Evolutionary conservation across 495 filamentous ascomycete species (phyloP), one percentile per base, ranked within the genome.

Genomic region (Tuber microsphaerosporum): DNA sequence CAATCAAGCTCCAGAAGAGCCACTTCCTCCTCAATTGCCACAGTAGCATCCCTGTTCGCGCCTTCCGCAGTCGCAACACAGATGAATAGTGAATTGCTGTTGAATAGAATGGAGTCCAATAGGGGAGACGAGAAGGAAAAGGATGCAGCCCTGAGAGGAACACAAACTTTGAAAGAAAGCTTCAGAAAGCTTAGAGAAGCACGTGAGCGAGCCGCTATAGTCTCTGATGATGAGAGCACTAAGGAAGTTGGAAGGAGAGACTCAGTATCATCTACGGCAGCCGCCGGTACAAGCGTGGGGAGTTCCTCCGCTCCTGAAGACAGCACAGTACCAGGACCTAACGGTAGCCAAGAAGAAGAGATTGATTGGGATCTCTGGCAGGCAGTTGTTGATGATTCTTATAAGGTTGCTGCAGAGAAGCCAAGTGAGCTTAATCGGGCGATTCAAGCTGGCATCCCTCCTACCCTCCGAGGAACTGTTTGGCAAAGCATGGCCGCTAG

Each of bases 311-410:
- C 73, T 2, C 68, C 73, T 22, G 39, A 45, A 65, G 56, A 34
- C 4, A 65, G 14, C 14, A 34, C 56, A 65, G 4, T 65, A 34
- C 26, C 26, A 65, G 26, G 56, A 34, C 2, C 56, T 26, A 65
- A 65, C 5, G 56, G 56, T 65, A 79, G 51, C 12, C 73, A 78
- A 51, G 81, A 83, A 61, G 81, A 82, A 34, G 76, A 77, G n/a
- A 83, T 99, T 20, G 93, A 99, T 82, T 99, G 95, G 95, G 96
- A 98, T 84, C 85, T 99, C 31, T 99, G 95, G 95, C 94, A 99
- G 84, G 86, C 91, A 26, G 91, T 99, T 2, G 95, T 99, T 44
- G 93, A 97, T 78, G 91, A 97, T 85, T 95, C 96, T 2, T 90
- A 91, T 45, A 94, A 93, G 14, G 90, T 97, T 75, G 92, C 92